These are phyloP conservation scores for Kodamaea nitidulidarum DNA, from an alignment of 805 yeast genomes.

Conservation along the genomic window DNA sequence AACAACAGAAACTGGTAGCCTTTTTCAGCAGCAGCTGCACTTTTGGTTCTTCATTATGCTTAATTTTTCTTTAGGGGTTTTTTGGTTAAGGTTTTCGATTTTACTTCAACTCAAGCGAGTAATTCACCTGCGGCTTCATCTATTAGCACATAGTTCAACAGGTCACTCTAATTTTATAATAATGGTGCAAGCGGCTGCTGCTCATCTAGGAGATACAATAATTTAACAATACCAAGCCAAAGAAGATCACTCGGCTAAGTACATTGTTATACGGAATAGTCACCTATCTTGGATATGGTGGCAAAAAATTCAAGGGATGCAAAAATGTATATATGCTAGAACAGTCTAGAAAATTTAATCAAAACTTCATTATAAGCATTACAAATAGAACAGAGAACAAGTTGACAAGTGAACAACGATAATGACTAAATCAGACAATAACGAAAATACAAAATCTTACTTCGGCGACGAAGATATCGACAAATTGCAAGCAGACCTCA, in stretches of 20 bases:
- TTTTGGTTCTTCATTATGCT: neutral
- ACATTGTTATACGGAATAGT: no score
- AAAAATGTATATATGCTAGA: neutral
- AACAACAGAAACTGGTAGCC: constrained; percentile 14
- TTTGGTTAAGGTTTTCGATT: neutral
- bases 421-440: constrained; percentile 1
- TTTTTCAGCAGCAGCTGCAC: neutral
- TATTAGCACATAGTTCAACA: no score
- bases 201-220: no score
- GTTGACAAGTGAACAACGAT: neutral
- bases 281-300: neutral
- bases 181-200: no score
- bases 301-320: constrained; percentile 4
- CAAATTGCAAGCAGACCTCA: neutral
- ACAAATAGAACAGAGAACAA: neutral
- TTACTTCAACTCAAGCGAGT: neutral
- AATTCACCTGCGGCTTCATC: neutral
- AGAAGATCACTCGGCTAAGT: no score
- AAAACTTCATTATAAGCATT: neutral
- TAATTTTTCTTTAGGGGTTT: neutral
- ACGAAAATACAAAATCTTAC: neutral
- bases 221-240: no score
- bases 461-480: constrained; percentile 1
- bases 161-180: no score
- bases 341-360: neutral